These are phyloP conservation scores for Candida oleophila DNA, from an alignment of 805 yeast genomes.

Conservation along the genomic window DNA sequence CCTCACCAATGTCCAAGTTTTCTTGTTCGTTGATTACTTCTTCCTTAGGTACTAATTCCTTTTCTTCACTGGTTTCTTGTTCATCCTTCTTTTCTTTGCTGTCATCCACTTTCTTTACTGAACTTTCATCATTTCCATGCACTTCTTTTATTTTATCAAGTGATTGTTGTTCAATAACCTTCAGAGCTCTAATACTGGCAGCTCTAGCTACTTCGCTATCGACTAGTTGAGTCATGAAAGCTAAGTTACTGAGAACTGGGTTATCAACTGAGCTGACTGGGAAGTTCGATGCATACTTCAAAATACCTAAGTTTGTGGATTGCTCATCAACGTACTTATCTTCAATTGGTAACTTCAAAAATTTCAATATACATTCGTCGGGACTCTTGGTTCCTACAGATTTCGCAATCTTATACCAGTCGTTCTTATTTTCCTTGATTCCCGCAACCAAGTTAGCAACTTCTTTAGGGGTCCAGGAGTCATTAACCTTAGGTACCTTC, in stretches of 20 bases:
- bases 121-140: slow-evolving; percentile 16
- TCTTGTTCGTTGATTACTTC: slow-evolving; percentile 9
- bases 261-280: slow-evolving; percentile 86
- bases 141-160: slow-evolving; percentile 35
- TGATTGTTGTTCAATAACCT: slow-evolving; percentile 44
- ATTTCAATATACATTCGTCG: slow-evolving; percentile 78
- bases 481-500: slow-evolving; percentile 14
- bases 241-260: slow-evolving; percentile 90
- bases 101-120: too few relatives aligned
- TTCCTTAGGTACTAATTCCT: slow-evolving; percentile 5
- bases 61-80: slow-evolving; percentile 8
- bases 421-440: slow-evolving; percentile 59
- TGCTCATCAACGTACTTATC: slow-evolving; percentile 57
- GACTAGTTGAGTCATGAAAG: slow-evolving; percentile 80
- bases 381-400: slow-evolving; percentile 66
- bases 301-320: slow-evolving; percentile 55
- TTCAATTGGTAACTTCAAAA: slow-evolving; percentile 78
- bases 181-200: slow-evolving; percentile 66
- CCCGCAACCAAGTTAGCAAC: slow-evolving; percentile 61
- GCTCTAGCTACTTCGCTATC: slow-evolving; percentile 85
- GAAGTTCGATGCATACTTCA: slow-evolving; percentile 78
- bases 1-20: slow-evolving; percentile 10
- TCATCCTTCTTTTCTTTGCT: slow-evolving; percentile 10
- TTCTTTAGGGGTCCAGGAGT: slow-evolving; percentile 68
- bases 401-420: slow-evolving; percentile 77